Conservation (phyloP, 345 rosid species). For the Populus nigra region DNA sequence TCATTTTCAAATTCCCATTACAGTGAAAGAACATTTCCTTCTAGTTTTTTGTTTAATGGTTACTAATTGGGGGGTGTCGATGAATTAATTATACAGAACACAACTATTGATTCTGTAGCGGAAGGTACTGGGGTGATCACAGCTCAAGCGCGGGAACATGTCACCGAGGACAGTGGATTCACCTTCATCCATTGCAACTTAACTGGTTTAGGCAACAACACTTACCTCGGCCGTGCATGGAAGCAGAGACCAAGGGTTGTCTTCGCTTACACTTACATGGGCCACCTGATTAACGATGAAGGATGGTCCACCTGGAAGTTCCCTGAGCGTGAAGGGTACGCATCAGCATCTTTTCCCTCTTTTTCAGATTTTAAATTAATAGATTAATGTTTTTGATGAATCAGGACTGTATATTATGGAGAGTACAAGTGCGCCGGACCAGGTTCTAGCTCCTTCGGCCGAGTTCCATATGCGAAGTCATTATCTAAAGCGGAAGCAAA, state of each 20-base stretch:
- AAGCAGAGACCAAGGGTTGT: slow-evolving; percentile 29
- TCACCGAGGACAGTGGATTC: slow-evolving; percentile 31
- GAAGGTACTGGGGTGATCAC: slow-evolving; percentile 41
- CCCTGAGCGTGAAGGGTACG: slow-evolving; percentile 10
- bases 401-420: slow-evolving; percentile 25
- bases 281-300: slow-evolving; percentile 12
- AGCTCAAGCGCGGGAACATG: slow-evolving; percentile 37
- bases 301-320: slow-evolving; percentile 24
- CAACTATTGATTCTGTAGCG: slow-evolving; percentile 40
- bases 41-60: neutral
- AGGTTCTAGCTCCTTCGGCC: slow-evolving; percentile 4
- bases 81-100: slow-evolving; percentile 20
- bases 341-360: neutral
- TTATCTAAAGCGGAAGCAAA: slow-evolving; percentile 19
- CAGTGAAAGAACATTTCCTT: no score
- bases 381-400: neutral
- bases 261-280: slow-evolving; percentile 33
- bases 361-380: no score
- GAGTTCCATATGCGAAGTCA: slow-evolving; percentile 23
- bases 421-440: slow-evolving; percentile 33
- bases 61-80: neutral
- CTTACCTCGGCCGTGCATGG: slow-evolving; percentile 37
- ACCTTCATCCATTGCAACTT: slow-evolving; percentile 37
- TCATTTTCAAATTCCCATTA: no score
- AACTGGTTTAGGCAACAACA: slow-evolving; percentile 23